Conservation (phyloP, 2,329 filamentous ascomycete genomes). For the Penicillium sp. region DNA sequence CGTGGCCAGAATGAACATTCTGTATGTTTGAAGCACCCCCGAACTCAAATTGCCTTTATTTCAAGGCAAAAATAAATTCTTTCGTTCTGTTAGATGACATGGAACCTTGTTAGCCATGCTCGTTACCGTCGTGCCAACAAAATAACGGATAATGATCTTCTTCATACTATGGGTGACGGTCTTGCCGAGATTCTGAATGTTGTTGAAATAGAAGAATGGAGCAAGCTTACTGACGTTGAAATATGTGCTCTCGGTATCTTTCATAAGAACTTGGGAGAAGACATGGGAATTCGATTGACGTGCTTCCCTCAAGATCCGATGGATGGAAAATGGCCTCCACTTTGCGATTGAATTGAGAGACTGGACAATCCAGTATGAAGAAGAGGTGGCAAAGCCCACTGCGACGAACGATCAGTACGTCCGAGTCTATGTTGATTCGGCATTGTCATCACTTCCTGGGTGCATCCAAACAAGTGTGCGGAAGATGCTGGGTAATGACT, state of each 20-base stretch:
- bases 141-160: conserved; percentile 57
- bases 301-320: conserved; percentile 18
- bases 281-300: conserved; percentile 57
- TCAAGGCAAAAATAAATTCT: neutral
- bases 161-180: conserved; percentile 61
- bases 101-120: conserved; percentile 36
- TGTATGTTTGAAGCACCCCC: conserved; percentile 27
- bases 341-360: conserved; percentile 6
- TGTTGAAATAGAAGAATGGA: conserved; percentile 64
- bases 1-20: conserved; percentile 59
- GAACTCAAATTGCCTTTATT: neutral
- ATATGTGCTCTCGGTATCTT: conserved; percentile 60
- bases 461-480: conserved; percentile 9
- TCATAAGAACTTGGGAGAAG: conserved; percentile 62
- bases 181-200: conserved; percentile 61
- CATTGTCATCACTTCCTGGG: conserved; percentile 8
- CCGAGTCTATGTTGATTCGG: conserved; percentile 16
- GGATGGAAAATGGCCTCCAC: conserved; percentile 10
- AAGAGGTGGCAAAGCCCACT: conserved; percentile 12
- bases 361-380: conserved; percentile 15
- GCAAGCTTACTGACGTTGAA: conserved; percentile 62
- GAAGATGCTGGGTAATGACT: conserved; percentile 12
- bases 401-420: conserved; percentile 18
- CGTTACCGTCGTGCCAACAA: conserved; percentile 53
- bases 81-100: neutral